Evolutionary conservation across 2,329 filamentous ascomycete species (phyloP).

Genomic region (Cladophialophora yegresii): DNA sequence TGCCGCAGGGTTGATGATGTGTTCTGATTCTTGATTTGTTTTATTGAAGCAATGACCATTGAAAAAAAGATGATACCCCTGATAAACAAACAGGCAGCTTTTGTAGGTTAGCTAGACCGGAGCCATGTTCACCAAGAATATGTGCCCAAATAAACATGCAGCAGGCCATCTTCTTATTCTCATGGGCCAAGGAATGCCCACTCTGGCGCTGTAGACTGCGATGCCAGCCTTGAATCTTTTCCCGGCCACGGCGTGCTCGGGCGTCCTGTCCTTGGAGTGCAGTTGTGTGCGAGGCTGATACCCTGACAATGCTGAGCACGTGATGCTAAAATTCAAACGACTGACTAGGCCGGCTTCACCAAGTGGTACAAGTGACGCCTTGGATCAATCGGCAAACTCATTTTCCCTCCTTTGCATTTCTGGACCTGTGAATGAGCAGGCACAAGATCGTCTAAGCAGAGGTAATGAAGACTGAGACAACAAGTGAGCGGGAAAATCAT

Average conservation of each 20-base stretch:
- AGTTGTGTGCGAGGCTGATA: too few species aligned
- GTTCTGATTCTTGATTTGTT: background rate
- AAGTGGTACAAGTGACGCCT: too few species aligned
- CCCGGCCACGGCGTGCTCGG: too few species aligned
- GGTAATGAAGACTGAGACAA: background rate
- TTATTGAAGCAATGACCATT: background rate
- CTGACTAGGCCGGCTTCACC: background rate
- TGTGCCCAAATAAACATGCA: background rate
- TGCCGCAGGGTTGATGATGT: conserved; percentile 24
- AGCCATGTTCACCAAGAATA: background rate
- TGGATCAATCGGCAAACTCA: background rate
- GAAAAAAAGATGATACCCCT: conserved; percentile 9
- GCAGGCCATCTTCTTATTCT: background rate
- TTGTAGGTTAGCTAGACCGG: background rate
- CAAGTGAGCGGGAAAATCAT: background rate
- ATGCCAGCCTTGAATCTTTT: background rate
- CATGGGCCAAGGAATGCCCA: background rate
- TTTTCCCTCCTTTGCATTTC: background rate
- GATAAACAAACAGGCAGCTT: background rate
- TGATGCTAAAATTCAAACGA: conserved; percentile 2
- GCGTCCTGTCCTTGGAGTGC: background rate
- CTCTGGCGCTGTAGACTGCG: too few species aligned
- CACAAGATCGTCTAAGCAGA: background rate
- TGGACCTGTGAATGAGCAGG: background rate
- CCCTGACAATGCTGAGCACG: background rate